Percentiles rank a stretch among this genome's conserved stretches.
Conservation (phyloP, 2,329 filamentous ascomycete species). For the Ceratocystis cacaofunesta region DNA sequence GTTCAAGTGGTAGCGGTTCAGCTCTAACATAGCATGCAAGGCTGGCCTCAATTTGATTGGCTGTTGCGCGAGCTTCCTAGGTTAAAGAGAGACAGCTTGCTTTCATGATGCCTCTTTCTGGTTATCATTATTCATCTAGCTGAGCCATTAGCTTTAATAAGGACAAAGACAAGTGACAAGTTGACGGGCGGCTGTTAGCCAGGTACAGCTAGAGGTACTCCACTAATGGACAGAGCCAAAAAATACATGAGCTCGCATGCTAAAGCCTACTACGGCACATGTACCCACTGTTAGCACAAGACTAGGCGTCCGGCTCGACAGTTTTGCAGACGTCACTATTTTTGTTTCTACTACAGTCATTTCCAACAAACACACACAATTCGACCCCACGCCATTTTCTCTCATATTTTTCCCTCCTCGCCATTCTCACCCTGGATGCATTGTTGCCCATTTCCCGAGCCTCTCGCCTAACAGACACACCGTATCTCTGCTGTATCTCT, state of each 20-base stretch:
- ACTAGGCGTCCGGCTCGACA: not conserved
- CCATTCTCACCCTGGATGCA: not conserved
- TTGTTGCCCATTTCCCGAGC: not conserved
- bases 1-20: no score
- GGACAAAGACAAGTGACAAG: not conserved
- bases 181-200: not conserved
- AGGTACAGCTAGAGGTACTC: not conserved
- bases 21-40: not conserved
- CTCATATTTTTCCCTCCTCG: not conserved
- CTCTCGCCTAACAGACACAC: not conserved
- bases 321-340: conserved; percentile 1
- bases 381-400: conserved; percentile 5
- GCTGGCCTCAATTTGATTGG: not conserved
- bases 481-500: not conserved
- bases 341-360: not conserved
- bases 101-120: not conserved
- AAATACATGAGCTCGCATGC: not conserved
- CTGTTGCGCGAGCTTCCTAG: not conserved
- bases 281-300: conserved; percentile 18
- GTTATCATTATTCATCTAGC: no score
- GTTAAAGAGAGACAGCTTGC: not conserved
- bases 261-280: not conserved
- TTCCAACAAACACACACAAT: not conserved
- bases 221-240: not conserved
- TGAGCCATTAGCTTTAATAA: not conserved